Base-by-base conservation (phyloP, 2,329 filamentous ascomycete species). In the Trichoderma lentiforme region DNA sequence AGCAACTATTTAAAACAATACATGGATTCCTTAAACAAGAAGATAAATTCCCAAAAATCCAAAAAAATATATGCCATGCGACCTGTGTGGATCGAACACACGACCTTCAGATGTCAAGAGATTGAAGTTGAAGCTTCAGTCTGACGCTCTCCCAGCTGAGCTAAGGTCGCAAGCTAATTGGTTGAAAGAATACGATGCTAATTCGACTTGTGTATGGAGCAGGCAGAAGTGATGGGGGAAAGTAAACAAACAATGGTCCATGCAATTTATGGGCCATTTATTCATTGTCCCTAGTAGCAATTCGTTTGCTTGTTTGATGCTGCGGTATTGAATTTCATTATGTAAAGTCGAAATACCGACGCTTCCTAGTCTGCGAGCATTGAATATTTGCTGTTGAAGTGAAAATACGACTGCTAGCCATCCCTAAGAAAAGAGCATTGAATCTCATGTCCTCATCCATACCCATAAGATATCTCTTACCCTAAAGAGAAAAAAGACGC, bases 81-180 rank as follows among this genome's bases (percentile, higher is more conserved):
- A 74, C 76, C 76, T 76, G 76, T 77, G 76, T 77, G 76, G 75
- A 75, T 77, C 76, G 76, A 76, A 77, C 76, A 76, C 76, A 76
- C 75, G 76, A 77, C 76, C 75, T 77, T 76, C 76, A 77, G 76
- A 77, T 77, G 75, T 73, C 67, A 70, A 18, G 74, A 71, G 74
- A 76, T 74, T 77, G 76, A 76, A 76, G 75, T 76, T 76, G 60
- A 24, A 6, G 72, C 76, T 77, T 77, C 75, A 77, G 76, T 77
- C 76, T 77, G 76, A 77, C 76, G 75, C 76, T 77, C 76, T 77
- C 76, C 75, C 76, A 77, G 76, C 76, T 77, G 75, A 77, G 76
- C 76, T 77, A 77, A 76, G 76, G 76, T 74, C 76, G 77, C 80
- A 65, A 69, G 64, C 53, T 62, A 47, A 71, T 71, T 65, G 61